A percentile compares a stretch with the other conserved stretches of the same genome.
Conservation (phyloP, 306 rosid genomes). For the Hippophae rhamnoides region DNA sequence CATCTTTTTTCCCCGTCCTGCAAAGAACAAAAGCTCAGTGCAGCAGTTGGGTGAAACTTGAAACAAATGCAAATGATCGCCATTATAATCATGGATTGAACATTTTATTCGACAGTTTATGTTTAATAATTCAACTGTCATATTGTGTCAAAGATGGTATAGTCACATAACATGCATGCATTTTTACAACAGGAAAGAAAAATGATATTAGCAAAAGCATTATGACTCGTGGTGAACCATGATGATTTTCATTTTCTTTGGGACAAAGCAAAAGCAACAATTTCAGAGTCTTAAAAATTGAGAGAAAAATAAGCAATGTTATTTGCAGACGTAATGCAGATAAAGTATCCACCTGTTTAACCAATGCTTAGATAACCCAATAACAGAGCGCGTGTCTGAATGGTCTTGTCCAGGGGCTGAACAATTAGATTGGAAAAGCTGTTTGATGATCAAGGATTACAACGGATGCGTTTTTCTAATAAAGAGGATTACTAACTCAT, state of each 20-base stretch:
- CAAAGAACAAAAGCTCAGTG: constrained; percentile 19
- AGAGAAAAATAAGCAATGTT: not conserved
- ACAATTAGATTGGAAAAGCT: constrained; percentile 57
- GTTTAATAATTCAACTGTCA: too few relatives aligned
- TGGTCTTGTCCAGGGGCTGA: constrained; percentile 49
- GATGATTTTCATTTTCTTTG: not conserved
- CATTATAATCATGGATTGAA: too few relatives aligned
- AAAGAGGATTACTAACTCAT: constrained; percentile 11
- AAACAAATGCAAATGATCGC: too few relatives aligned
- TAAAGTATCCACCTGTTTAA: constrained; percentile 47
- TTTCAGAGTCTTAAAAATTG: too few relatives aligned
- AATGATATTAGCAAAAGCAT: too few relatives aligned
- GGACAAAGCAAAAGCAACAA: not conserved
- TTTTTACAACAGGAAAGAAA: too few relatives aligned
- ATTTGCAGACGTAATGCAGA: not conserved
- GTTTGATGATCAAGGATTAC: constrained; percentile 44
- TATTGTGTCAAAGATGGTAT: too few relatives aligned
- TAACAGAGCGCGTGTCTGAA: constrained; percentile 43
- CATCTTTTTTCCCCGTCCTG: constrained; percentile 44
- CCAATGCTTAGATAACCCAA: constrained; percentile 69
- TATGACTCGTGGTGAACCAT: too few relatives aligned
- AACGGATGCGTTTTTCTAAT: constrained; percentile 6
- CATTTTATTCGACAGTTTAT: too few relatives aligned
- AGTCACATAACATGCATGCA: too few relatives aligned
- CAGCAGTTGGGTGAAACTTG: too few relatives aligned